Evolutionary conservation across 2,329 filamentous ascomycete genomes (phyloP).

Genomic region (Chaetomiaceae sp.): DNA sequence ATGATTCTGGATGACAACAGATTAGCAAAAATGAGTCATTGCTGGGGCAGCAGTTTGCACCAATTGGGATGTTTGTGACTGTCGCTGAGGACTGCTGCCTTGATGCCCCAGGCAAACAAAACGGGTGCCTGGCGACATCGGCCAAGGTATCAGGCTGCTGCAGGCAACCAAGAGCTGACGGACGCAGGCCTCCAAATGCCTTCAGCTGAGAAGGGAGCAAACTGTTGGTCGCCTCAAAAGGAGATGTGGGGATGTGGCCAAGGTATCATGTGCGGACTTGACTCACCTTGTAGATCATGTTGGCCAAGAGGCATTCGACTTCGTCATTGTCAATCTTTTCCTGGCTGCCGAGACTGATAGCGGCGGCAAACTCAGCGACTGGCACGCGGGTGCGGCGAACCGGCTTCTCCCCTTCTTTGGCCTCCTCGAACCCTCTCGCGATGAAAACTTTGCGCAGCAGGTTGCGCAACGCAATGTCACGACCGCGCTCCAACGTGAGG

Average conservation of each 20-base stretch:
- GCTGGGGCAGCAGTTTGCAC: constrained; percentile 5
- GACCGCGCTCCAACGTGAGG: constrained; percentile 83
- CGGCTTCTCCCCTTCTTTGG: constrained; percentile 60
- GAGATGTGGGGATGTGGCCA: background rate
- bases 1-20: constrained; percentile 56
- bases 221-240: background rate
- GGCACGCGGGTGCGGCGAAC: constrained; percentile 73
- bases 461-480: constrained; percentile 89
- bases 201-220: background rate
- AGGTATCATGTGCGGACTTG: background rate
- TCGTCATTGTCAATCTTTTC: constrained; percentile 78
- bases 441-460: constrained; percentile 88
- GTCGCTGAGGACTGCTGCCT: constrained; percentile 9
- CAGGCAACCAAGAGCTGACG: constrained; percentile 15
- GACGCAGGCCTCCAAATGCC: background rate
- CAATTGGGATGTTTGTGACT: constrained; percentile 13
- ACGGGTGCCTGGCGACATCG: background rate
- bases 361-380: constrained; percentile 78
- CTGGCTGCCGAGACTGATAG: constrained; percentile 67
- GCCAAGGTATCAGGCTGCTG: constrained; percentile 11
- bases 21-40: constrained; percentile 35
- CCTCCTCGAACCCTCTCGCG: constrained; percentile 72
- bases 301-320: constrained; percentile 90
- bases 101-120: constrained; percentile 13
- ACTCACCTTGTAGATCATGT: constrained; percentile 94